A percentile compares a stretch with the other conserved stretches of the same genome.
Conservation (phyloP, 345 rosid genomes). For the Bruguiera gymnorhiza region DNA sequence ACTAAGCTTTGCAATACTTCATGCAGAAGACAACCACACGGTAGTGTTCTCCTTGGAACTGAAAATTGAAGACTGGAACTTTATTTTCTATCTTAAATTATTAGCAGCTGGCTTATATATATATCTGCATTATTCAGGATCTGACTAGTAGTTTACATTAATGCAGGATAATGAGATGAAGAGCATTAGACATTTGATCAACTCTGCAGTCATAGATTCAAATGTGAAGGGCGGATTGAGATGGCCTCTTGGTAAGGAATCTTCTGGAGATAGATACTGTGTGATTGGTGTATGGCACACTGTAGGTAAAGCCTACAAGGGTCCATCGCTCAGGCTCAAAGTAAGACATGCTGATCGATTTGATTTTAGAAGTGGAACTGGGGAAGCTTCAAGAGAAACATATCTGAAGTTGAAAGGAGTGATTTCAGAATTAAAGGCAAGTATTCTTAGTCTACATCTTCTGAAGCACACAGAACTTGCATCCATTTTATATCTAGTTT, state of each 20-base stretch:
- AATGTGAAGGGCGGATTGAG: slow-evolving; percentile 65
- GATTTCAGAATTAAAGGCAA: slow-evolving; percentile 33
- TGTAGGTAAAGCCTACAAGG: slow-evolving; percentile 31
- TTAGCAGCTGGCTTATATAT: too few species aligned
- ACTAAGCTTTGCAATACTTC: too few species aligned
- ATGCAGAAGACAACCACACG: too few species aligned
- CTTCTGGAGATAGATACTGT: slow-evolving; percentile 38
- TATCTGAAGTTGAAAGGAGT: slow-evolving; percentile 48
- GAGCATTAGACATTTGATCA: slow-evolving; percentile 40
- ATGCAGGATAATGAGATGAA: slow-evolving; percentile 58
- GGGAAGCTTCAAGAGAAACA: slow-evolving; percentile 40
- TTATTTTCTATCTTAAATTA: too few species aligned
- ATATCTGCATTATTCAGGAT: too few species aligned
- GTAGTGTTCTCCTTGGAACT: too few species aligned
- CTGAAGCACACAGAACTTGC: neutral
- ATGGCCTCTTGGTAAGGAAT: slow-evolving; percentile 51
- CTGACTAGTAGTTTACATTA: neutral
- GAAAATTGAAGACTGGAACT: too few species aligned
- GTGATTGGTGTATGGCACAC: slow-evolving; percentile 52
- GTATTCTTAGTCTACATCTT: neutral
- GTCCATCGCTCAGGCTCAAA: slow-evolving; percentile 41
- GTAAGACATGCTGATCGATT: slow-evolving; percentile 57
- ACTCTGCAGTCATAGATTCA: slow-evolving; percentile 51
- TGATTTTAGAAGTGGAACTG: slow-evolving; percentile 39
- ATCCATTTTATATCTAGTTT: neutral